Evolutionary conservation across 202 grass and related monocot species (phyloP).

Genomic region (Panicum virgatum): DNA sequence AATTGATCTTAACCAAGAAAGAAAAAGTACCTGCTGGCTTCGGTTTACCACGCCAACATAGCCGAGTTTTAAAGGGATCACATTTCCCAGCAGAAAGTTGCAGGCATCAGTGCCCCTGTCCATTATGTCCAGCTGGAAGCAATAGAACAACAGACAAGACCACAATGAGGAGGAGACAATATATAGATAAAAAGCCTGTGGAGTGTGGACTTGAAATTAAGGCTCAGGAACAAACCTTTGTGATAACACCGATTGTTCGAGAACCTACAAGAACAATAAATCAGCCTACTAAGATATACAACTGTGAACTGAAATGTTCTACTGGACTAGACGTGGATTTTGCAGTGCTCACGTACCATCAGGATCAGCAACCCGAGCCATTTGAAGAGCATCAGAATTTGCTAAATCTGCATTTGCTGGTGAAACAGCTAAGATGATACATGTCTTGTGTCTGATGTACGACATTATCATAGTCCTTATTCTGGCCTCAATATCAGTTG

Average conservation of each 20-base stretch:
- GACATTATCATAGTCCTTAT: constrained; percentile 99
- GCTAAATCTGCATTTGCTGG: constrained; percentile 99
- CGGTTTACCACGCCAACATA: constrained; percentile 96
- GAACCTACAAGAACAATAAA: constrained; percentile 66
- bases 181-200: constrained; percentile 1
- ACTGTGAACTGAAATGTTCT: constrained; percentile 9
- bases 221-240: constrained; percentile 65
- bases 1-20: not conserved
- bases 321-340: not conserved
- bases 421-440: constrained; percentile 96
- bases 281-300: constrained; percentile 8
- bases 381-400: constrained; percentile 98
- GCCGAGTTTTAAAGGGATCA: constrained; percentile 90
- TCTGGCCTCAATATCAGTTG: constrained; percentile 94
- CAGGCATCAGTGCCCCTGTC: constrained; percentile 99
- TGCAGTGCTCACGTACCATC: constrained; percentile 61
- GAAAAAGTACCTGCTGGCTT: constrained; percentile 70
- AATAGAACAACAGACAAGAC: constrained; percentile 39
- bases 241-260: constrained; percentile 98
- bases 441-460: constrained; percentile 96
- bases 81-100: constrained; percentile 95
- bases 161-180: not conserved
- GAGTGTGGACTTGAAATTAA: constrained; percentile 25
- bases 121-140: constrained; percentile 96
- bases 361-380: constrained; percentile 90